Conservation (phyloP, 345 rosid genomes). For the Theobroma cacao region DNA sequence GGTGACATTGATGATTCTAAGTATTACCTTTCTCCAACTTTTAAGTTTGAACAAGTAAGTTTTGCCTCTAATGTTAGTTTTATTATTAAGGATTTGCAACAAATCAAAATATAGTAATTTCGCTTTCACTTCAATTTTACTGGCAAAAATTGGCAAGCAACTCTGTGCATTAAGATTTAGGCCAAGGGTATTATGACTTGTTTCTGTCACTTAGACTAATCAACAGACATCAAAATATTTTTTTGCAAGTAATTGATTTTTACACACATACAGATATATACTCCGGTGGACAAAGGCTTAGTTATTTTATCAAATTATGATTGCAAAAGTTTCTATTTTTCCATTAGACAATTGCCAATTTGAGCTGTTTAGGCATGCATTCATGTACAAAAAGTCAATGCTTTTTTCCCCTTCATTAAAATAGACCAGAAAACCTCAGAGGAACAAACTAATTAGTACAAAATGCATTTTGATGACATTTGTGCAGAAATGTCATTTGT, state of each 20-base stretch:
- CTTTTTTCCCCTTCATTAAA: too few species aligned
- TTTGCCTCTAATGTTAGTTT: neutral
- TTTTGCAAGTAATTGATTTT: too few species aligned
- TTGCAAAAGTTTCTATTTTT: neutral
- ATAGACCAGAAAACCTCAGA: neutral
- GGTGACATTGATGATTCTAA: slow-evolving; percentile 55
- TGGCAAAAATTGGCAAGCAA: neutral
- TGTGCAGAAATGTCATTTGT: neutral
- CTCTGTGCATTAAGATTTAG: neutral
- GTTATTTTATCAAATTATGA: neutral
- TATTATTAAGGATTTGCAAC: neutral
- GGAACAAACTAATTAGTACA: neutral
- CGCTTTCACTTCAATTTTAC: neutral
- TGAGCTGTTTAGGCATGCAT: neutral
- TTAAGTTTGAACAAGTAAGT: slow-evolving; percentile 85
- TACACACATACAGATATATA: too few species aligned
- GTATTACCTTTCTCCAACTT: slow-evolving; percentile 70
- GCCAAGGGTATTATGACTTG: neutral
- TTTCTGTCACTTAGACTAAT: neutral
- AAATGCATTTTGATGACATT: neutral
- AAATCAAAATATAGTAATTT: neutral
- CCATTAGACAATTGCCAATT: too few species aligned
- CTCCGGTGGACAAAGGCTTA: neutral
- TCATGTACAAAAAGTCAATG: neutral
- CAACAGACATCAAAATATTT: neutral